Conservation (phyloP, 2,329 filamentous ascomycete genomes). For the Fusarium coicis region DNA sequence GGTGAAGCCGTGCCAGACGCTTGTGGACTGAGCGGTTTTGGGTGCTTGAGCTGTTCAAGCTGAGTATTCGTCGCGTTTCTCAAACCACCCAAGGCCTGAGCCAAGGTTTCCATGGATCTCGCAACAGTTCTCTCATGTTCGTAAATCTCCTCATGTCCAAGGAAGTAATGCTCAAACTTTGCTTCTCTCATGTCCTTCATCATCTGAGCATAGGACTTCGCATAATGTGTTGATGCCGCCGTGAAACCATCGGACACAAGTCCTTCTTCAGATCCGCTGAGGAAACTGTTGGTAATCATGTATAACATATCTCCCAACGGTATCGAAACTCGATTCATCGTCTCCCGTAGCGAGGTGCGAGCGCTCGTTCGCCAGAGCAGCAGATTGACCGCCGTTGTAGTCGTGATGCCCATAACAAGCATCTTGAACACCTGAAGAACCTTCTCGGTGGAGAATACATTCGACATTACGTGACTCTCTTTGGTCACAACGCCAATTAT, state of each 20-base stretch:
- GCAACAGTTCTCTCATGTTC: constrained; percentile 81
- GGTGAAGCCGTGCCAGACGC: rapidly evolving
- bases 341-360: constrained; percentile 75
- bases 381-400: constrained; percentile 78
- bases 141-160: constrained; percentile 84
- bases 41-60: constrained; percentile 76
- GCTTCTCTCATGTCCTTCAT: constrained; percentile 84
- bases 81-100: constrained; percentile 89
- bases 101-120: constrained; percentile 84
- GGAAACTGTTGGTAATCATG: constrained; percentile 82
- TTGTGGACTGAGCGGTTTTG: neutral
- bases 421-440: constrained; percentile 86
- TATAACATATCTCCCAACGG: constrained; percentile 84
- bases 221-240: constrained; percentile 70
- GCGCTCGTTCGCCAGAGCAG: constrained; percentile 83
- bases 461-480: constrained; percentile 87
- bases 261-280: constrained; percentile 83
- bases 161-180: constrained; percentile 86
- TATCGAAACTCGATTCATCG: constrained; percentile 77
- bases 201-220: constrained; percentile 73
- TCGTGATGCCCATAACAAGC: constrained; percentile 78
- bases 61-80: constrained; percentile 91
- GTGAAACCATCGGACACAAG: constrained; percentile 73
- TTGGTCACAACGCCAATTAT: constrained; percentile 92
- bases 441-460: constrained; percentile 83